Evolutionary conservation across 2,329 filamentous ascomycete species (phyloP).

Genomic region (Podosphaera xanthii): DNA sequence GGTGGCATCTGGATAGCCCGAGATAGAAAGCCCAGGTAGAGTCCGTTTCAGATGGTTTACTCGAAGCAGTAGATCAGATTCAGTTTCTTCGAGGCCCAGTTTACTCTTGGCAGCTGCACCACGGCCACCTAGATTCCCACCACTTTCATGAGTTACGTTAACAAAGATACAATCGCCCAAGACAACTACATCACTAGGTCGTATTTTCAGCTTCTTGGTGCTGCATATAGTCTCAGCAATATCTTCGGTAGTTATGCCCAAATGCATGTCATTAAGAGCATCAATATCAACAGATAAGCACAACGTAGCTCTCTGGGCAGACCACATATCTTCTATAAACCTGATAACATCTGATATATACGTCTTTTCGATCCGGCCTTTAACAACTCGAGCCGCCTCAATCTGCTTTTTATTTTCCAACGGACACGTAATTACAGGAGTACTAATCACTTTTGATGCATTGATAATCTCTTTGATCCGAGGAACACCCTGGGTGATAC

Average conservation of each 20-base stretch:
- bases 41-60: conserved; percentile 69
- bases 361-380: conserved; percentile 86
- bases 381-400: conserved; percentile 68
- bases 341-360: conserved; percentile 61
- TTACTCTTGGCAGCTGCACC: conserved; percentile 11
- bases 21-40: conserved; percentile 65
- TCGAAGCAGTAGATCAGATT: conserved; percentile 46
- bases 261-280: conserved; percentile 55
- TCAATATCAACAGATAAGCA: conserved; percentile 62
- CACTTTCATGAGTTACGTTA: conserved; percentile 33
- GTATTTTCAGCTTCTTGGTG: conserved; percentile 65
- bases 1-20: conserved; percentile 66
- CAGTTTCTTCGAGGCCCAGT: conserved; percentile 22
- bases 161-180: conserved; percentile 46
- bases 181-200: conserved; percentile 39
- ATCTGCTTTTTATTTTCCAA: conserved; percentile 54
- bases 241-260: conserved; percentile 52
- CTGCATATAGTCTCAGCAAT: conserved; percentile 56
- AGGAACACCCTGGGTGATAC: conserved; percentile 94
- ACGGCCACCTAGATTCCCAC: conserved; percentile 17
- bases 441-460: conserved; percentile 80
- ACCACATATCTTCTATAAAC: conserved; percentile 76
- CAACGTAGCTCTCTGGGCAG: conserved; percentile 50
- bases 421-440: conserved; percentile 75
- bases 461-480: conserved; percentile 99